Conservation (phyloP, 2,329 filamentous ascomycete species). For the Fusarium sp. region DNA sequence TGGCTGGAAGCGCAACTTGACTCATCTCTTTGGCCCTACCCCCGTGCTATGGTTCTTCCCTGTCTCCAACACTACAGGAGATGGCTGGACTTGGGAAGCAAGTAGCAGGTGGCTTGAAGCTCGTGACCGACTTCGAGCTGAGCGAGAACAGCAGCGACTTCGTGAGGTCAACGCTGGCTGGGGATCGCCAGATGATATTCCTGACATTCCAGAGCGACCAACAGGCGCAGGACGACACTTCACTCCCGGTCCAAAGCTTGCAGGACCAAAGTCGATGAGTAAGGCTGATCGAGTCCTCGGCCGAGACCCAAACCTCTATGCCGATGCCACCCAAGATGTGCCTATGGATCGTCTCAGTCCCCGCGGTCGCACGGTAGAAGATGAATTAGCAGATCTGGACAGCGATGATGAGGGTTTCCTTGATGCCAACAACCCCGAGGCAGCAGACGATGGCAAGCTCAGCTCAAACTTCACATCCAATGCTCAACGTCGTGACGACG, state of each 20-base stretch:
- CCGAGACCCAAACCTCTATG: slow-evolving; percentile 68
- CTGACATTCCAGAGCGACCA: slow-evolving; percentile 45
- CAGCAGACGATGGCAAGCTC: slow-evolving; percentile 54
- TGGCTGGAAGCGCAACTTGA: slow-evolving; percentile 82
- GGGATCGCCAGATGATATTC: slow-evolving; percentile 60
- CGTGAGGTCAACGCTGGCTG: slow-evolving; percentile 77
- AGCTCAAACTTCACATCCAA: slow-evolving; percentile 56
- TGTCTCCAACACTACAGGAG: slow-evolving; percentile 85
- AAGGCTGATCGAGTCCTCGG: slow-evolving; percentile 72
- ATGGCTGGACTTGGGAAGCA: slow-evolving; percentile 95
- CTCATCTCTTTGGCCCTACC: slow-evolving; percentile 82
- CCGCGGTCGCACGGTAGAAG: slow-evolving; percentile 59
- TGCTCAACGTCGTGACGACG: slow-evolving; percentile 55
- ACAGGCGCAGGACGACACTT: slow-evolving; percentile 54
- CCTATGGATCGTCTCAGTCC: slow-evolving; percentile 63
- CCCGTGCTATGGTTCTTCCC: slow-evolving; percentile 83
- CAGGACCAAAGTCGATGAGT: slow-evolving; percentile 57
- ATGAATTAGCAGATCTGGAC: slow-evolving; percentile 59
- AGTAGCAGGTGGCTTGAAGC: slow-evolving; percentile 82
- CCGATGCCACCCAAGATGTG: slow-evolving; percentile 61
- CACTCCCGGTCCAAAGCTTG: slow-evolving; percentile 38
- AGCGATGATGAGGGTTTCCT: slow-evolving; percentile 51
- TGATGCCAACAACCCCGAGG: slow-evolving; percentile 47
- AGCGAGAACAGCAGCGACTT: slow-evolving; percentile 71
- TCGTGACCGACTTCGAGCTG: slow-evolving; percentile 70